phyloP scores from a whole-genome alignment of 345 rosid genomes.

The Salix suchowensis region DNA sequence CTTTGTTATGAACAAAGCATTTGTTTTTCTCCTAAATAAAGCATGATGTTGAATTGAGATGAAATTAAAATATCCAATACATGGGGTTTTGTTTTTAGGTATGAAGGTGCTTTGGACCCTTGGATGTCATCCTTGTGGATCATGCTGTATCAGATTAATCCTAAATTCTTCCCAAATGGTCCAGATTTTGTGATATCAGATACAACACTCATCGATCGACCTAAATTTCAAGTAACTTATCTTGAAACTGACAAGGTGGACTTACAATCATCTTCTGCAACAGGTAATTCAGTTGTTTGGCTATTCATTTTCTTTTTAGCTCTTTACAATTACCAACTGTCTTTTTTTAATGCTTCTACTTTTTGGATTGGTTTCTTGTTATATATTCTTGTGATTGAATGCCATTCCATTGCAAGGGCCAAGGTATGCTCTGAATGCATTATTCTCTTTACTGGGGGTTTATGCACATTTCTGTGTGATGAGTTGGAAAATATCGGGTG shows the following conservation, averaged over 20 bases:
- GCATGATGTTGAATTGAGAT: neutral
- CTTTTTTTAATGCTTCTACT: neutral
- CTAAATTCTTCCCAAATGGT: conserved; percentile 67
- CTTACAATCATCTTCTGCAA: conserved; percentile 22
- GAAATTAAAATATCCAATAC: neutral
- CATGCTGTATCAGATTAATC: conserved; percentile 44
- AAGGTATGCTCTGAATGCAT: neutral
- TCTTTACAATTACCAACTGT: neutral
- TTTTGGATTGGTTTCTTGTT: neutral
- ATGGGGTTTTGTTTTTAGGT: conserved; percentile 36
- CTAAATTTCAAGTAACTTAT: conserved; percentile 54
- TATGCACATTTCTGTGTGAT: neutral
- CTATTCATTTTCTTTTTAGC: neutral
- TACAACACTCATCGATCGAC: conserved; percentile 46
- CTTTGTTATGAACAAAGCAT: neutral
- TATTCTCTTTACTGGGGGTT: neutral
- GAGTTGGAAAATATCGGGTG: neutral
- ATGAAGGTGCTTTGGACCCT: conserved; percentile 91
- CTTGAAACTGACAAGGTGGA: conserved; percentile 29
- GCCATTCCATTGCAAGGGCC: neutral
- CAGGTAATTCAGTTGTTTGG: conserved; percentile 39
- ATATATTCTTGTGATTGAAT: neutral
- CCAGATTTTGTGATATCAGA: conserved; percentile 46
- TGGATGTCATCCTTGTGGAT: conserved; percentile 90
- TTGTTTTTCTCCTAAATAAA: neutral